Evolutionary conservation across 441 rosid genomes (phyloP).

Genomic region (California macrophylla): DNA sequence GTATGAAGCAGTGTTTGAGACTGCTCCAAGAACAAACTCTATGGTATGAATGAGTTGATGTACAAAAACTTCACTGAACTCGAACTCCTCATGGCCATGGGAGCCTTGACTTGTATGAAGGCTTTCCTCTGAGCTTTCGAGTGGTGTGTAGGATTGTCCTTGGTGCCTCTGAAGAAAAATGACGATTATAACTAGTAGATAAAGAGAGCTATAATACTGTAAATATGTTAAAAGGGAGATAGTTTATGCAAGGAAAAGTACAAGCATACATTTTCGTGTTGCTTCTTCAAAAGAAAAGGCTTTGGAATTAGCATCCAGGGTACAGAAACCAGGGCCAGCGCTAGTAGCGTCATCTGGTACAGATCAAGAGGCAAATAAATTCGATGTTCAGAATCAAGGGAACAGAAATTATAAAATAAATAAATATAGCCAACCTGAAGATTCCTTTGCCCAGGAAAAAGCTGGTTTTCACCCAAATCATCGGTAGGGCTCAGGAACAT

Average conservation of each 20-base stretch:
- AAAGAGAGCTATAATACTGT: neutral
- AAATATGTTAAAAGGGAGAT: neutral
- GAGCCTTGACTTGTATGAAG: slow-evolving; percentile 51
- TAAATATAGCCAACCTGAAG: slow-evolving; percentile 43
- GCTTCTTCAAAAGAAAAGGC: slow-evolving; percentile 84
- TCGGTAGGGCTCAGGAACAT: slow-evolving; percentile 93
- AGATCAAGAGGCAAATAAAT: neutral
- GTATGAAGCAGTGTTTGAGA: slow-evolving; percentile 96
- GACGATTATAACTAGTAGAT: neutral
- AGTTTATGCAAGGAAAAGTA: neutral
- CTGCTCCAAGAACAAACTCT: slow-evolving; percentile 91
- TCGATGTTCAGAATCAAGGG: neutral
- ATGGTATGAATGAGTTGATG: slow-evolving; percentile 92
- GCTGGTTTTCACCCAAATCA: slow-evolving; percentile 79
- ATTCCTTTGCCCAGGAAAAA: slow-evolving; percentile 55
- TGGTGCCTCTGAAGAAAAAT: slow-evolving; percentile 54
- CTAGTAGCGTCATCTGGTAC: slow-evolving; percentile 55
- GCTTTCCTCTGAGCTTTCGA: slow-evolving; percentile 46
- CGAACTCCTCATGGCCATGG: slow-evolving; percentile 72
- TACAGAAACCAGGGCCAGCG: slow-evolving; percentile 70
- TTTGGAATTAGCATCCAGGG: slow-evolving; percentile 99
- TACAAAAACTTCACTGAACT: slow-evolving; percentile 86
- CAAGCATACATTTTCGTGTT: slow-evolving; percentile 59
- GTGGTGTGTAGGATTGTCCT: slow-evolving; percentile 51
- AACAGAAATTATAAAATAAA: neutral